Evolutionary conservation across 139 green algal genomes (phyloP).

Genomic region (Tetradesmus lagerheimii): DNA sequence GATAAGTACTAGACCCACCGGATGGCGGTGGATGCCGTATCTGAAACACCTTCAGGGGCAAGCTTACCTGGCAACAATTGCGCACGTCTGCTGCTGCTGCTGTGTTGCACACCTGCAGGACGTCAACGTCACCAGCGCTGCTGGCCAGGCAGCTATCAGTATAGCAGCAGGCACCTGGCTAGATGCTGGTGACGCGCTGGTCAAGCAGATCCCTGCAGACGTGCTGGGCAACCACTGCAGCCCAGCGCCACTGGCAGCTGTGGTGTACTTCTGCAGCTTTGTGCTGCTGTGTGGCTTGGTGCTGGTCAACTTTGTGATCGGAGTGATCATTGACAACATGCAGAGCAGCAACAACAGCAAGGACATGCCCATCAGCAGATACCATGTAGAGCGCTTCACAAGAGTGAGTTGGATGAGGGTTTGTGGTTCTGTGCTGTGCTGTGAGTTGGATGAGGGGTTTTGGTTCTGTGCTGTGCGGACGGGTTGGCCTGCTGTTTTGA

Average conservation of each 20-base stretch:
- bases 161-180: constrained; percentile 55
- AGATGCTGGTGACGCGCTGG: constrained; percentile 39
- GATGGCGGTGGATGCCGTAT: too few species aligned
- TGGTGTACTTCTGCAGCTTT: constrained; percentile 82
- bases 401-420: background rate
- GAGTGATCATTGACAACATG: constrained; percentile 79
- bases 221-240: constrained; percentile 53
- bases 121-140: background rate
- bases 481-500: too few species aligned
- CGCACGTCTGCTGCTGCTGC: background rate
- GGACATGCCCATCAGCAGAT: constrained; percentile 53
- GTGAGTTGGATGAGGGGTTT: too few species aligned
- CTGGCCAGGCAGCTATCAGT: background rate
- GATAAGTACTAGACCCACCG: too few species aligned
- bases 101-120: constrained; percentile 20
- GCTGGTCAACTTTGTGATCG: constrained; percentile 84
- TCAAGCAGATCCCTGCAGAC: constrained; percentile 34
- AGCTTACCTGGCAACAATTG: too few species aligned
- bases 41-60: too few species aligned
- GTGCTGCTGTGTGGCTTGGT: constrained; percentile 77
- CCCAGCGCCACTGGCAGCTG: constrained; percentile 39
- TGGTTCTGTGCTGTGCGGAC: background rate
- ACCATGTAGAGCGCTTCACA: constrained; percentile 53
- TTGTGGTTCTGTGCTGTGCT: too few species aligned
- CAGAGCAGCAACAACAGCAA: constrained; percentile 49